Base-by-base conservation (phyloP, 768 basidiomycete genomes). In the Tricholoma furcatifolium region DNA sequence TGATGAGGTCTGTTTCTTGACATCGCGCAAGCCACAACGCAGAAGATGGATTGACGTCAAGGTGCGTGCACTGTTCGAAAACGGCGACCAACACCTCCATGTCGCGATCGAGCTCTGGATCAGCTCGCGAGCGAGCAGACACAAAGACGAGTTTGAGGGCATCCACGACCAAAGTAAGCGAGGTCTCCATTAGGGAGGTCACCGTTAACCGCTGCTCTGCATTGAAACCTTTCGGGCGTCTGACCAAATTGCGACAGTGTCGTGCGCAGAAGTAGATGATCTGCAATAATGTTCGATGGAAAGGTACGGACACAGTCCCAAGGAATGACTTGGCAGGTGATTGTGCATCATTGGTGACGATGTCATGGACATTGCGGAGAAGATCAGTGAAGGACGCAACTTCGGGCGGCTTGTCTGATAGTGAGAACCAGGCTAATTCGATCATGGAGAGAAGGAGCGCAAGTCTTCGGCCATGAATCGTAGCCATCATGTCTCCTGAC, bases 401-500 rank as follows among this genome's bases (percentile, higher is more conserved):
- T 60, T 87, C 85, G 1, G 69, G 55, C 45, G 78, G 69, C 36
- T 77, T 78, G 56, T 84, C 83, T 6, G 76, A 64, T 0, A 79
- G 72, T 2, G 81, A 81, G 63, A 89, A 90, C 84, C 91, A 89
- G 0, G 82, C 83, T 3, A 88, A 77, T 59, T 97, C 90, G n/a
- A 93, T 73, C 45, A 95, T 66, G 0, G 86, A 79, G 20, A 93
- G 75, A 2, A 97, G 74, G 2, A 96, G 74, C 3, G 81, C 78
- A 20, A 98, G 70, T 30, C 92, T 78, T 20, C 87, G 81, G 2
- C 82, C 79, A 57, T 98, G 93, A 14, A 94, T 84, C 1, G 81
- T 79, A 0, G 87, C 77, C 83, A 94, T 89, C 80, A 94, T 88
- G 53, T 93, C 87, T 0, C 94, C 94, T 4, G 73, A 75, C 31